Evolutionary conservation across 192 early-diverging fungal species (phyloP).

Genomic region (Allomyces macrogynus): DNA sequence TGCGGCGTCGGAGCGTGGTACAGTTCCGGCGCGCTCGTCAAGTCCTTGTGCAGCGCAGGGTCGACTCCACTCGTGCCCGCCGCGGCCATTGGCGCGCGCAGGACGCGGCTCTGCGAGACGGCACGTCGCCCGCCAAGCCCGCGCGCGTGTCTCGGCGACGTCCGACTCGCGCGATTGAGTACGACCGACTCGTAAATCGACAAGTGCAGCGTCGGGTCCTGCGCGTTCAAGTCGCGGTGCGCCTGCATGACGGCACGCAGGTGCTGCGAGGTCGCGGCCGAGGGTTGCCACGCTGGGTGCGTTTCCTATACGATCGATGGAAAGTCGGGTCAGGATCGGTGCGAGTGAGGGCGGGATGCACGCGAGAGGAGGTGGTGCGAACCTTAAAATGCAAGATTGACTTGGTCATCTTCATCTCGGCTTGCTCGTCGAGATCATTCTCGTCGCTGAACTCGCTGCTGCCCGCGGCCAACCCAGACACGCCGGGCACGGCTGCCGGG

Average conservation of each 20-base stretch:
- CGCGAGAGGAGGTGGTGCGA: neutral
- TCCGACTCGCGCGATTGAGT: neutral
- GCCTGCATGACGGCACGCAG: neutral
- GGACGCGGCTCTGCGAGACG: too few relatives aligned
- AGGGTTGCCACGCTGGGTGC: neutral
- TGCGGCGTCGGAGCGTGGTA: too few relatives aligned
- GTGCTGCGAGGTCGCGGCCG: neutral
- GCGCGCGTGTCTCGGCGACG: too few relatives aligned
- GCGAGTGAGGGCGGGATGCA: neutral
- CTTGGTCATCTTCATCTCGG: neutral
- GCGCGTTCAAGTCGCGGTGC: neutral
- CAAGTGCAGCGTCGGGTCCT: neutral
- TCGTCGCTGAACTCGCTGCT: neutral
- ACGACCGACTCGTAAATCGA: neutral
- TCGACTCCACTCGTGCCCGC: too few relatives aligned
- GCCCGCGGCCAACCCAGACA: too few relatives aligned
- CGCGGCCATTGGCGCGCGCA: too few relatives aligned
- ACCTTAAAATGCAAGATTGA: neutral
- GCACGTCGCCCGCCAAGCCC: too few relatives aligned
- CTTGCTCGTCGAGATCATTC: neutral
- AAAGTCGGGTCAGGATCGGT: neutral
- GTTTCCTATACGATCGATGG: neutral
- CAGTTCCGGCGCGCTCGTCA: too few relatives aligned
- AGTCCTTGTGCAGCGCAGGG: too few relatives aligned
- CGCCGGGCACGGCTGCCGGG: too few relatives aligned